Evolutionary conservation across 2,329 filamentous ascomycete genomes (phyloP), one percentile per base, ranked within the genome.

Genomic region (Xylaria hypoxylon): DNA sequence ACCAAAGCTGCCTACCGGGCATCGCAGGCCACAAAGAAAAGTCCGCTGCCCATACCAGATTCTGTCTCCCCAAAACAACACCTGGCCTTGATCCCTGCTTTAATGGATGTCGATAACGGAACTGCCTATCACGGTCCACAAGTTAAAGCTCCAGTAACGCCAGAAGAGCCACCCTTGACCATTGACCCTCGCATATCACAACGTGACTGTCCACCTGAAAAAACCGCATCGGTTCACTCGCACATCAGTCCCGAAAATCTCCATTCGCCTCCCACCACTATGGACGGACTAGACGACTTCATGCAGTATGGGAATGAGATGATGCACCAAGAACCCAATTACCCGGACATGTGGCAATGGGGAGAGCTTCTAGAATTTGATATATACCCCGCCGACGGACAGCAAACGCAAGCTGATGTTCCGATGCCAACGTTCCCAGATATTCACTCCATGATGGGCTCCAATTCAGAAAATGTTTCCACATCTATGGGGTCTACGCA

Each of bases 1-100:
- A 82, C 82, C 31, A 86, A 86, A 71, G 80, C 79, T 2, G 82
- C 81, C 1, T 72, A 80, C 13, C 78, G 83, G 19, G 80, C 79
- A 2, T 80, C 82, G 3, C 82, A 83, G 61, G 79, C 80, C 22
- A 79, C 79, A 38, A 79, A 62, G 53, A 78, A 73, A 6, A 15
- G 10, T 40, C 19, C 51, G 4, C 5, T 4, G 2, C 26, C 47
- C 17, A 24, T 35, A 24, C 58, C 72, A 2, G 60, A 68, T 15
- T 69, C 71, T 44, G 38, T 73, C 8, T 33, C 42, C 71, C 58
- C 64, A 65, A 11, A 24, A n/a, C 70, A 69, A 15, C 68, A 66
- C 17, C 73, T 11, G 10, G 71, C 77, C 6, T 69, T 79, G 15
- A 75, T 77, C 24, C 76, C 80, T 19, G 69, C 77, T 1, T 78